phyloP scores from a whole-genome alignment of 2,329 filamentous ascomycete species.

The Tolypocladium inflatum region DNA sequence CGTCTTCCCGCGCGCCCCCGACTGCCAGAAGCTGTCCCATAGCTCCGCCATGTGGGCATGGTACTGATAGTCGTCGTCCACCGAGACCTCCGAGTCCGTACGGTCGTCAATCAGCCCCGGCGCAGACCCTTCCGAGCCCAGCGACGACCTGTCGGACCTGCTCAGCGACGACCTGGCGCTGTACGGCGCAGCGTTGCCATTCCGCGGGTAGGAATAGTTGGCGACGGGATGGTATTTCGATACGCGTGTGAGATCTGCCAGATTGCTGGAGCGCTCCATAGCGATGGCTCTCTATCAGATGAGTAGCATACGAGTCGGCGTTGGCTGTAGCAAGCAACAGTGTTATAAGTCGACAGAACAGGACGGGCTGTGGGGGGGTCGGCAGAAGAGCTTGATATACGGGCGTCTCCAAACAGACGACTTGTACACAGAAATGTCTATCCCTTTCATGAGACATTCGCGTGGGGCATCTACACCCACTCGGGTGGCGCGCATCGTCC shows the following conservation, averaged over 20 bases:
- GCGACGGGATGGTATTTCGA: constrained; percentile 28
- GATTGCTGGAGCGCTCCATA: constrained; percentile 27
- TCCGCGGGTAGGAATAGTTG: constrained; percentile 31
- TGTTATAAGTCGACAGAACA: neutral
- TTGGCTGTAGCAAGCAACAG: neutral
- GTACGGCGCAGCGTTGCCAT: constrained; percentile 10
- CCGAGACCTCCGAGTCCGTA: constrained; percentile 39
- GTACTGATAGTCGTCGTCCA: constrained; percentile 41
- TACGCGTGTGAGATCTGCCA: constrained; percentile 28
- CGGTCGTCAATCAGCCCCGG: constrained; percentile 42
- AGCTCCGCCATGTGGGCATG: constrained; percentile 33
- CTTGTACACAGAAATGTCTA: neutral
- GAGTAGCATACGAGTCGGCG: neutral
- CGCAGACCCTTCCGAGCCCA: constrained; percentile 34
- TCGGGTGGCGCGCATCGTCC: neutral
- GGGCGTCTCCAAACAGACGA: neutral
- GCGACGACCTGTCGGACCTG: constrained; percentile 26
- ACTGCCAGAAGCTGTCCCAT: constrained; percentile 43
- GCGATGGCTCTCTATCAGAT: constrained; percentile 1
- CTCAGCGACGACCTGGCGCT: neutral
- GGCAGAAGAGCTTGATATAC: neutral
- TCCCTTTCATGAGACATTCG: neutral
- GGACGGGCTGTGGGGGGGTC: no score
- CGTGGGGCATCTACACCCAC: constrained; percentile 7
- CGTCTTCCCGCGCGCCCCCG: constrained; percentile 4